Evolutionary conservation across 768 basidiomycete genomes (phyloP), one percentile per base, ranked within the genome.

Genomic region (Gelatoporia subvermispora): DNA sequence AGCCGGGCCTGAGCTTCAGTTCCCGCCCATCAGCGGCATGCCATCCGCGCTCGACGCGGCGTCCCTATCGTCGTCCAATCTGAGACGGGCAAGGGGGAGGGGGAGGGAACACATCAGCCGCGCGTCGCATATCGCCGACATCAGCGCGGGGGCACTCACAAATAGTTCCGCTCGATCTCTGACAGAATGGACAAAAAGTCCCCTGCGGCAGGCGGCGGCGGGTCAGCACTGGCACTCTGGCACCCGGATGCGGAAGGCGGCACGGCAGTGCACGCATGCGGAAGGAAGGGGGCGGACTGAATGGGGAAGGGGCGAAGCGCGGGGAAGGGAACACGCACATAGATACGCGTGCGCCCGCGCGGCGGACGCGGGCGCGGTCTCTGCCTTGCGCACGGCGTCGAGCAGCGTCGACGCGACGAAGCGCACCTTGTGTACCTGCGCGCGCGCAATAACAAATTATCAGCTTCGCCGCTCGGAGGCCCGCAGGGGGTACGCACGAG

Each of bases 181-280:
- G 85, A 89, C 38, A 95, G 66, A 55, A 95, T 93, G 44, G 85
- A 89, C 22, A 94, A 69, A 68, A 95, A 95, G 70, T 94, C 92
- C 88, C 88, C 90, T 92, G 58, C 22, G 15, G 37, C n/a, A 38
- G 37, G 38, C 22, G 15, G 37, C n/a, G 34, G 37, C 39, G 18
- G 50, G 21, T 22, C 40, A 52, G 36, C 18, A 41, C 24, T n/a
- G 22, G 44, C 23, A 43, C 46, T 17, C 37, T 25, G 17, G 20
- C 39, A 21, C 22, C 34, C 31, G 40, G 45, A 45, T 35, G 48
- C 45, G 36, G 35, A 28, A 31, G 28, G 36, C 39, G n/a, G 18
- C 35, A 41, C 21, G 41, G 5, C n/a, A 48, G 35, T 31, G 13
- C 13, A 31, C n/a, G n/a, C n/a, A n/a, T n/a, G n/a, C 24, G 17